Evolutionary conservation across 495 filamentous ascomycete species (phyloP).

Genomic region (Cercophora newfieldiana): DNA sequence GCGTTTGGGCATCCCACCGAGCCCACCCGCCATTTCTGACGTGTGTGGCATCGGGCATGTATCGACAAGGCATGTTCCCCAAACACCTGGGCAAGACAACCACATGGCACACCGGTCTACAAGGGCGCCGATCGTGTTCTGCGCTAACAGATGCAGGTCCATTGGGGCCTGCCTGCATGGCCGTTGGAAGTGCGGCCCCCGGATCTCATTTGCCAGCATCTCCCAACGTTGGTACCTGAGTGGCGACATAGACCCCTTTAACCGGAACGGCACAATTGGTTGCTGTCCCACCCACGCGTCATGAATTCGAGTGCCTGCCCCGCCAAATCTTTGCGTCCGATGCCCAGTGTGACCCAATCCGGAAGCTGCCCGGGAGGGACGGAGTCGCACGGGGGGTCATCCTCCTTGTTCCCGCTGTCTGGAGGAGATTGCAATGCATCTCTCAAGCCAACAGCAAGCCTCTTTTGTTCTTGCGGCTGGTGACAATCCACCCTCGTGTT

Average conservation of each 20-base stretch:
- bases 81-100: neutral
- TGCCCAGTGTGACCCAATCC: no score
- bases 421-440: no score
- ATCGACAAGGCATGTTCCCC: neutral
- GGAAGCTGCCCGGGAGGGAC: no score
- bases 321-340: neutral
- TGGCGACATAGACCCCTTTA: neutral
- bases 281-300: neutral
- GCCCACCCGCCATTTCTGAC: no score
- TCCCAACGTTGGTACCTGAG: neutral
- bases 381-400: no score
- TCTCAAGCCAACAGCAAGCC: no score
- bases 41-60: no score
- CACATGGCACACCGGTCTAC: neutral
- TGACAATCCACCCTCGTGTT: no score
- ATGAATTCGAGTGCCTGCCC: neutral
- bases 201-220: neutral
- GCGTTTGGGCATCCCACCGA: no score
- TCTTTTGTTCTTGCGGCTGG: no score
- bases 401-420: no score
- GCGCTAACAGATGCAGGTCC: neutral
- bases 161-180: neutral
- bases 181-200: neutral
- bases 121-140: neutral
- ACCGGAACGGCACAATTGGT: neutral